Conservation (phyloP, 31 red algal species). For the Endocladia muricata region DNA sequence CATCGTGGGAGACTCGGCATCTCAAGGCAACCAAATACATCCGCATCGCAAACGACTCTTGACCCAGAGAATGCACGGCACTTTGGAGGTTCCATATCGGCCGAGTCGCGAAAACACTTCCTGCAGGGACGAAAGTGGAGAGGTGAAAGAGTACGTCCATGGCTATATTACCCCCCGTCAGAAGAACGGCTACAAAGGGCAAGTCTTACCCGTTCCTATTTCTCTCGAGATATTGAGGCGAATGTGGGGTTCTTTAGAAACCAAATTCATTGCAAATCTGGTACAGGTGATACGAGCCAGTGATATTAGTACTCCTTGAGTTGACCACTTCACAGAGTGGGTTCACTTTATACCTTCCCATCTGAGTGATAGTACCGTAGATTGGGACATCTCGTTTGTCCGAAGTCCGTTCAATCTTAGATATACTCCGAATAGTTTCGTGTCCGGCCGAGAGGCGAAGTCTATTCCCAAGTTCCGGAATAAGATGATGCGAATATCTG, state of each 20-base stretch:
- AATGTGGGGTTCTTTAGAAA: constrained; percentile 14
- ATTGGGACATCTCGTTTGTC: constrained; percentile 2
- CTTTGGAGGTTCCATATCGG: constrained; percentile 19
- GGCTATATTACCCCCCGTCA: constrained; percentile 24
- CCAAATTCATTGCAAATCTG: constrained; percentile 18
- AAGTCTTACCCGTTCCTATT: constrained; percentile 10
- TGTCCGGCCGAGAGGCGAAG: constrained; percentile 17
- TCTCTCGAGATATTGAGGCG: constrained; percentile 26
- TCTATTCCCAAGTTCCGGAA: constrained; percentile 28
- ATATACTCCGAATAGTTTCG: background rate
- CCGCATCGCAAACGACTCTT: constrained; percentile 16
- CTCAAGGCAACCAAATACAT: constrained; percentile 10
- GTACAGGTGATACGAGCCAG: background rate
- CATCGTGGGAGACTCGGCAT: constrained; percentile 33
- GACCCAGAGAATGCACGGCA: constrained; percentile 19
- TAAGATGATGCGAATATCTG: constrained; percentile 4
- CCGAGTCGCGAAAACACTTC: constrained; percentile 20
- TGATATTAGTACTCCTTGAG: constrained; percentile 16
- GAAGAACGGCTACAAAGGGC: constrained; percentile 15
- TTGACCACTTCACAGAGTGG: constrained; percentile 16
- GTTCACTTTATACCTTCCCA: constrained; percentile 10
- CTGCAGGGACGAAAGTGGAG: constrained; percentile 27
- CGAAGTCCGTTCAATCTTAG: constrained; percentile 1
- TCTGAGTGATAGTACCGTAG: constrained; percentile 22
- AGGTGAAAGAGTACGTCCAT: constrained; percentile 21